Evolutionary conservation across 768 basidiomycete species (phyloP).

Genomic region (Panaeolus papilionaceus): DNA sequence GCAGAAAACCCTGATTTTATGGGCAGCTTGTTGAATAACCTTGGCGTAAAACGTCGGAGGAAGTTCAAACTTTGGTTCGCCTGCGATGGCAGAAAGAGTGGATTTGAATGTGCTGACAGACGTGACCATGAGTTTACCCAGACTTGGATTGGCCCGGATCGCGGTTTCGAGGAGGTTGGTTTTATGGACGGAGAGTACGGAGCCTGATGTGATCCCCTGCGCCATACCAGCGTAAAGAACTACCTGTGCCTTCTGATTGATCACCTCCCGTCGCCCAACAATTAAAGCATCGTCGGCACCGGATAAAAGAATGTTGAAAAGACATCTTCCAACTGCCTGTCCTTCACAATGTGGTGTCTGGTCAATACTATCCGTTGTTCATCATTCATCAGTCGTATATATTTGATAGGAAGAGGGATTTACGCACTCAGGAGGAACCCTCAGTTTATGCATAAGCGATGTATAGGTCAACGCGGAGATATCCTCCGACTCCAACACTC

Average conservation of each 20-base stretch:
- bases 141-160: conserved; percentile 28
- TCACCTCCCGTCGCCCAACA: conserved; percentile 23
- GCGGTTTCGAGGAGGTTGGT: conserved; percentile 29
- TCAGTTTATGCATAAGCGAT: conserved; percentile 38
- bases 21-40: conserved; percentile 24
- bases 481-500: conserved; percentile 28
- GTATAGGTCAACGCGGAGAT: conserved; percentile 38
- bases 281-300: conserved; percentile 38
- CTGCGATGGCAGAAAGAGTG: conserved; percentile 19
- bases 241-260: conserved; percentile 19
- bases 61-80: conserved; percentile 16
- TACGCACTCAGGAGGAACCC: conserved; percentile 35
- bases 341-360: conserved; percentile 46
- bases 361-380: conserved; percentile 23
- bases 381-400: background rate
- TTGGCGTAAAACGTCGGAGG: conserved; percentile 34
- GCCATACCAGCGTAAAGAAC: conserved; percentile 37
- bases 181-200: conserved; percentile 32
- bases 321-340: conserved; percentile 34
- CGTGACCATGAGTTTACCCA: conserved; percentile 30
- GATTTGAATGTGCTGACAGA: conserved; percentile 32
- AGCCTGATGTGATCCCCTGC: conserved; percentile 38
- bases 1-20: conserved; percentile 32
- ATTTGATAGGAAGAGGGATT: background rate
- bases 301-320: conserved; percentile 37